phyloP scores from a whole-genome alignment of 2,329 filamentous ascomycete species.

The Lasiodiplodia theobromae region DNA sequence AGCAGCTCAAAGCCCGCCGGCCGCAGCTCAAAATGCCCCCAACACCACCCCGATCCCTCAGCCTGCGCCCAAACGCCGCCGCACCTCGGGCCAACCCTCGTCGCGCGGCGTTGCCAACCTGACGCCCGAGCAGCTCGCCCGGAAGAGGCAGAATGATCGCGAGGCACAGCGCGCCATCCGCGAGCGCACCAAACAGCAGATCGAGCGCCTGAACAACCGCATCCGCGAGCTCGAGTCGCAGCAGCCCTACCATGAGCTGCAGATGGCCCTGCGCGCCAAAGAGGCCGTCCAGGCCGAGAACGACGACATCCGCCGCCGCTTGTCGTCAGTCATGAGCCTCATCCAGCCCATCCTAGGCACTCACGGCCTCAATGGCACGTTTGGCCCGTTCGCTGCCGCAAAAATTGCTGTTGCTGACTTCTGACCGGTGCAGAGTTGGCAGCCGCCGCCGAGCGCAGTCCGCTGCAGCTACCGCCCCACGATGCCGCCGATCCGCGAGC shows the following conservation, averaged over 20 bases:
- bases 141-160: slow-evolving; percentile 90
- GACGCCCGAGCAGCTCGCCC: slow-evolving; percentile 85
- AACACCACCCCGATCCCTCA: slow-evolving; percentile 1
- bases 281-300: slow-evolving; percentile 81
- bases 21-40: not conserved
- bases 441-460: slow-evolving; percentile 55
- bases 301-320: slow-evolving; percentile 73
- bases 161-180: slow-evolving; percentile 86
- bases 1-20: slow-evolving; percentile 19
- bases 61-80: slow-evolving; percentile 41
- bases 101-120: slow-evolving; percentile 84
- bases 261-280: slow-evolving; percentile 76
- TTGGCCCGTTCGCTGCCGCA: not conserved
- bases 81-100: slow-evolving; percentile 45
- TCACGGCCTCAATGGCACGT: slow-evolving; percentile 53
- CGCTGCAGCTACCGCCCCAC: slow-evolving; percentile 45
- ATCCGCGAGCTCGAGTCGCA: slow-evolving; percentile 80
- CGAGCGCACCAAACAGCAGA: slow-evolving; percentile 81
- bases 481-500: slow-evolving; percentile 35
- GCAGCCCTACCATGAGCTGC: slow-evolving; percentile 84
- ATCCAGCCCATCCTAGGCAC: slow-evolving; percentile 64
- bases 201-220: slow-evolving; percentile 74
- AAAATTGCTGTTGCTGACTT: not conserved
- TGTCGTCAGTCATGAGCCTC: slow-evolving; percentile 70
- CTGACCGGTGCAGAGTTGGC: slow-evolving; percentile 50